These are phyloP conservation scores for Exophiala calicioides DNA, from an alignment of 2,329 filamentous ascomycete genomes.

Conservation along the genomic window DNA sequence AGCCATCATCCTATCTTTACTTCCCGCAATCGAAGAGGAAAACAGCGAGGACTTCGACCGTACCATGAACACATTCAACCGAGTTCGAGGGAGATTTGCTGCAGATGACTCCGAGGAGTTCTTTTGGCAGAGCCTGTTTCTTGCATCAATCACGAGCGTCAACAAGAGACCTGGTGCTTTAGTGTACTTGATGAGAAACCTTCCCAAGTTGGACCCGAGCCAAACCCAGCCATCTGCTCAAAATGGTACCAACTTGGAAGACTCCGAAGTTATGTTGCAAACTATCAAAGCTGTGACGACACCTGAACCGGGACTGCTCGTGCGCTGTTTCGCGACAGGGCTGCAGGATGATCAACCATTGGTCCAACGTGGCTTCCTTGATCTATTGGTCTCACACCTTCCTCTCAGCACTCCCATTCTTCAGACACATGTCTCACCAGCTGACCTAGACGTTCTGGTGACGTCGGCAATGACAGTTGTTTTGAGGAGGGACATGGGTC, in stretches of 20 bases:
- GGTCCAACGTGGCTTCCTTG: conserved; percentile 90
- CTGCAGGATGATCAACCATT: conserved; percentile 83
- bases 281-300: conserved; percentile 71
- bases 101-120: conserved; percentile 71
- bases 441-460: conserved; percentile 79
- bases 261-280: conserved; percentile 46
- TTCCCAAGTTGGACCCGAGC: conserved; percentile 67
- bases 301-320: conserved; percentile 85
- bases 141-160: conserved; percentile 87
- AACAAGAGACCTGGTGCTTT: conserved; percentile 82
- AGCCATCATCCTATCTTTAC: conserved; percentile 80
- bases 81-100: conserved; percentile 69
- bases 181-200: conserved; percentile 75
- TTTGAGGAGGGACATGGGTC: conserved; percentile 87
- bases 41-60: conserved; percentile 96
- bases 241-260: conserved; percentile 36
- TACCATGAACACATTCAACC: conserved; percentile 75
- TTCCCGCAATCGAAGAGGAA: conserved; percentile 92
- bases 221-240: conserved; percentile 30
- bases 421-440: conserved; percentile 69
- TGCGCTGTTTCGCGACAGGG: conserved; percentile 90
- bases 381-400: conserved; percentile 85
- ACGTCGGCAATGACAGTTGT: conserved; percentile 85
- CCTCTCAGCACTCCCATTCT: conserved; percentile 81
- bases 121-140: conserved; percentile 98